Conservation (phyloP, 2,329 filamentous ascomycete species). For the Balansia obtecta region DNA sequence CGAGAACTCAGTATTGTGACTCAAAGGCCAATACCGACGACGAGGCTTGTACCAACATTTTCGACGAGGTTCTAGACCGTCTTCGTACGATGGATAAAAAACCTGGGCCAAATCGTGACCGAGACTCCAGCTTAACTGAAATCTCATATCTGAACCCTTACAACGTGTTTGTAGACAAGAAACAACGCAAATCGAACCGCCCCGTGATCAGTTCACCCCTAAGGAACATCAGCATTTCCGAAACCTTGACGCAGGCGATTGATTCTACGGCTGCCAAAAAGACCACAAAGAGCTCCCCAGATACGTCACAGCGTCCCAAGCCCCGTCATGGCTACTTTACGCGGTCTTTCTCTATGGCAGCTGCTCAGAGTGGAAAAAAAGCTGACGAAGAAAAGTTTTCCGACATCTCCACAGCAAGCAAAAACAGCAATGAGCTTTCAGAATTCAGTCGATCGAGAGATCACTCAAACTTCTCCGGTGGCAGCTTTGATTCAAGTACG, state of each 20-base stretch:
- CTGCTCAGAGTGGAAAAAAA: background rate
- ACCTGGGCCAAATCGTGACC: background rate
- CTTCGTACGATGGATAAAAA: background rate
- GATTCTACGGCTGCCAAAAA: background rate
- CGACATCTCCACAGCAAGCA: background rate
- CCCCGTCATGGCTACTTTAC: constrained; percentile 5
- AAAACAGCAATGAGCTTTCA: background rate
- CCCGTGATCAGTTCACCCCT: constrained; percentile 18
- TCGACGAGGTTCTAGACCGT: constrained; percentile 6
- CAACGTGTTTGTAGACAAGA: constrained; percentile 10
- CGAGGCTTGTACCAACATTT: background rate
- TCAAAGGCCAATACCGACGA: background rate
- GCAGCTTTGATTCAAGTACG: background rate
- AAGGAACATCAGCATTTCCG: constrained; percentile 9
- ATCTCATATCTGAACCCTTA: constrained; percentile 14
- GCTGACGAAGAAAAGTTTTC: background rate
- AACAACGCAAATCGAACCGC: constrained; percentile 7
- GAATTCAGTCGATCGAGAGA: background rate
- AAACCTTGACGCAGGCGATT: background rate
- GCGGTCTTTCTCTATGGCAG: constrained; percentile 4
- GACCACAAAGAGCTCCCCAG: background rate
- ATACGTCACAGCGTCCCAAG: background rate
- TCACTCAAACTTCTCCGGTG: background rate
- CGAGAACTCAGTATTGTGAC: constrained; percentile 6
- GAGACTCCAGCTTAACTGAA: background rate